These are phyloP conservation scores for Aristolochia contorta DNA, from an alignment of 164 flowering plant genomes.

Conservation along the genomic window DNA sequence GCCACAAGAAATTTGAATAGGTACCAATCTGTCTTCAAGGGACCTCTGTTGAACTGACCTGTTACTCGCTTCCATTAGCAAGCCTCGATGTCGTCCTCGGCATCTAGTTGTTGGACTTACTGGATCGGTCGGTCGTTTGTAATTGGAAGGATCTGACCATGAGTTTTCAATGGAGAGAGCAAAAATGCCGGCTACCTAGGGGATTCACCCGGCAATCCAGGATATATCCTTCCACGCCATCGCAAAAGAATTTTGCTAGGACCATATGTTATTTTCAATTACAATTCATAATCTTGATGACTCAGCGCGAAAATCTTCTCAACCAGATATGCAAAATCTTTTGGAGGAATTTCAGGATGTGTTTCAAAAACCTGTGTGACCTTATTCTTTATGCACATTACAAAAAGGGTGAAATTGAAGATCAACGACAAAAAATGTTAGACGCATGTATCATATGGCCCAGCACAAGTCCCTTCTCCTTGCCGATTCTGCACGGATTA, in stretches of 20 bases:
- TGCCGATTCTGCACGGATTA: background rate
- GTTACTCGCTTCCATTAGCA: background rate
- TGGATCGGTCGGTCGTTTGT: background rate
- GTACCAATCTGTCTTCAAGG: background rate
- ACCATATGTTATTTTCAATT: background rate
- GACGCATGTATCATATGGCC: background rate
- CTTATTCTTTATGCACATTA: background rate
- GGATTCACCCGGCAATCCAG: background rate
- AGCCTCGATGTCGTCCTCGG: slow-evolving; percentile 1
- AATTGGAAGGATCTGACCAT: slow-evolving; percentile 3
- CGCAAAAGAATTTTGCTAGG: background rate
- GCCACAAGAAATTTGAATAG: background rate
- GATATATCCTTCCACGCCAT: background rate
- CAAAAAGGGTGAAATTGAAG: background rate
- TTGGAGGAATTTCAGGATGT: background rate
- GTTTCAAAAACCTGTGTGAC: background rate
- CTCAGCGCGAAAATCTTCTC: too few species aligned
- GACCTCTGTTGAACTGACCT: background rate
- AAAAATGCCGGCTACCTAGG: background rate
- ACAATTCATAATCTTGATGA: too few species aligned
- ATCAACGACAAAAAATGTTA: background rate
- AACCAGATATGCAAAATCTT: background rate
- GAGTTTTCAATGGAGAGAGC: background rate
- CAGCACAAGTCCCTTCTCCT: background rate
- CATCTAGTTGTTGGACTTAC: background rate